These are phyloP conservation scores for Euphorbia pulcherrima DNA, from an alignment of 345 rosid species.

Conservation along the genomic window DNA sequence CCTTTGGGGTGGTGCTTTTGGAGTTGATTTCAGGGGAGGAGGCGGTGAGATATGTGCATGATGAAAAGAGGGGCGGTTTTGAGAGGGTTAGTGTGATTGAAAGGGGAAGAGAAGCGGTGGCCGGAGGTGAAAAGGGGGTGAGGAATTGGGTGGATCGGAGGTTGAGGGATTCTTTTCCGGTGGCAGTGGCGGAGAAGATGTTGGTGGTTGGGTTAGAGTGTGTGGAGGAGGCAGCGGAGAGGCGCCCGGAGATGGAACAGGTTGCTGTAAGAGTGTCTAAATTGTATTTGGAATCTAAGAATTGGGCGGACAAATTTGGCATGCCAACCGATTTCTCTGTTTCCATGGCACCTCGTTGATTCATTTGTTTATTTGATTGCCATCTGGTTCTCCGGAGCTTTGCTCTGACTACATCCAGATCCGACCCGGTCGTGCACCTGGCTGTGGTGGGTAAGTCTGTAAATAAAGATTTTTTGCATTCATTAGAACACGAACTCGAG, in stretches of 20 bases:
- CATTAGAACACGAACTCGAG: no score
- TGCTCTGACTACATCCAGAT: no score
- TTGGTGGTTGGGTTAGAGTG: conserved; percentile 24
- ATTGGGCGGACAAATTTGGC: conserved; percentile 26
- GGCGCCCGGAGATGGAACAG: conserved; percentile 29
- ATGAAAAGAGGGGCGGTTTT: conserved; percentile 17
- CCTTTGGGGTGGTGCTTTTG: conserved; percentile 32
- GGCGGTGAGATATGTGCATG: conserved; percentile 26
- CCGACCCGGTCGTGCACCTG: no score
- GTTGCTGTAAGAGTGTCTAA: conserved; percentile 28
- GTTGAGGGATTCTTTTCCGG: conserved; percentile 32
- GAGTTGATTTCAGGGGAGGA: conserved; percentile 31
- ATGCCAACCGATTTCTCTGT: conserved; percentile 32
- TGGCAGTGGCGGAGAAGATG: conserved; percentile 29
- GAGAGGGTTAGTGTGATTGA: conserved; percentile 28
- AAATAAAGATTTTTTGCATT: no score
- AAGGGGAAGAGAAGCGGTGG: conserved; percentile 20
- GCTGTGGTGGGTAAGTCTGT: no score
- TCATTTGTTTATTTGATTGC: not conserved
- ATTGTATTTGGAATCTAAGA: conserved; percentile 28
- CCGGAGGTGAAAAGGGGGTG: conserved; percentile 13
- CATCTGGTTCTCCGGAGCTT: no score
- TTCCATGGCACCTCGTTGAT: conserved; percentile 28
- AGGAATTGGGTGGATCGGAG: conserved; percentile 32
- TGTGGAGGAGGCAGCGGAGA: conserved; percentile 25